Conservation (phyloP, 345 rosid genomes). For the Firmiana major region DNA sequence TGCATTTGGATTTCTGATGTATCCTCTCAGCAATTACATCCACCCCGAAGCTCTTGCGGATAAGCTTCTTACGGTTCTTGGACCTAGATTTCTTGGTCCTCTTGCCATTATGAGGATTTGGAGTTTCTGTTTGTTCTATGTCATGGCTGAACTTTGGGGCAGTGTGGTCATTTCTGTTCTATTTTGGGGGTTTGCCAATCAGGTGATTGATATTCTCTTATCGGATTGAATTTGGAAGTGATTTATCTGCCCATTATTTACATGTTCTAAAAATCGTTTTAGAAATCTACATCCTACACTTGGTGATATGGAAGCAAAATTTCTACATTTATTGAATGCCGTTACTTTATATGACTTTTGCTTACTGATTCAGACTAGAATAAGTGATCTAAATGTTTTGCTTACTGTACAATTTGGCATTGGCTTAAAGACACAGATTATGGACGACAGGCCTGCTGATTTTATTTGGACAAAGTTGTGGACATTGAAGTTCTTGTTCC, state of each 20-base stretch:
- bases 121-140: conserved; percentile 96
- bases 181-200: conserved; percentile 98
- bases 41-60: conserved; percentile 88
- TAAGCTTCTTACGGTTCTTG: conserved; percentile 64
- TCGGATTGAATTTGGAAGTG: background rate
- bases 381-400: background rate
- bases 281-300: background rate
- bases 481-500: background rate
- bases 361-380: background rate
- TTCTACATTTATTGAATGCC: background rate
- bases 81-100: conserved; percentile 95
- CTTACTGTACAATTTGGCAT: background rate
- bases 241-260: background rate
- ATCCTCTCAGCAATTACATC: conserved; percentile 81
- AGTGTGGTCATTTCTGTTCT: conserved; percentile 95
- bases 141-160: conserved; percentile 99
- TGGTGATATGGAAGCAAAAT: background rate
- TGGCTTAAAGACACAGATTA: background rate
- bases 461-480: background rate
- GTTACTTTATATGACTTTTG: background rate
- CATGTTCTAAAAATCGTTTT: background rate
- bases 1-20: conserved; percentile 85
- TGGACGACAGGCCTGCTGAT: background rate
- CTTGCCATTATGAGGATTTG: conserved; percentile 94
- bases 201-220: conserved; percentile 43